phyloP scores from a whole-genome alignment of 1,139 yeast genomes.

The Arxiozyma telluris region DNA sequence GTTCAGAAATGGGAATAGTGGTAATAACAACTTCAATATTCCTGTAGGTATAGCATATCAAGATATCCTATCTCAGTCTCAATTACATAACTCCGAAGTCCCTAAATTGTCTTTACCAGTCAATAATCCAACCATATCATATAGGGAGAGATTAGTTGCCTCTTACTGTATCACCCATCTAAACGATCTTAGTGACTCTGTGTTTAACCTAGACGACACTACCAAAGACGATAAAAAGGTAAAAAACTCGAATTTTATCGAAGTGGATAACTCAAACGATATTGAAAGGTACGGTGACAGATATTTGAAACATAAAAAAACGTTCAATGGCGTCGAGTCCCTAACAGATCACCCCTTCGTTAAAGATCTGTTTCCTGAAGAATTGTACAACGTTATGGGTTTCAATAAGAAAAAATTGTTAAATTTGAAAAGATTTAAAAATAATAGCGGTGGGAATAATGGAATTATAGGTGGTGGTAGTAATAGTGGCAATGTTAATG shows the following conservation, averaged over 20 bases:
- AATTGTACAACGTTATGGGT: conserved; percentile 69
- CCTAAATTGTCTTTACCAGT: conserved; percentile 49
- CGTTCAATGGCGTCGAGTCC: conserved; percentile 38
- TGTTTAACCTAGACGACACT: conserved; percentile 62
- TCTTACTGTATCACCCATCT: conserved; percentile 54
- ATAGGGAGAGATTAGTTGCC: conserved; percentile 50
- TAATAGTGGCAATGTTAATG: not conserved
- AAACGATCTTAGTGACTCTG: conserved; percentile 58
- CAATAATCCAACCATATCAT: conserved; percentile 48
- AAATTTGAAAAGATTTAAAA: conserved; percentile 41
- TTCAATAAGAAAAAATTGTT: conserved; percentile 49
- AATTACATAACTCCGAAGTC: conserved; percentile 24
- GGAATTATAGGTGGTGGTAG: not conserved
- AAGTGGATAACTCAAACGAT: conserved; percentile 24
- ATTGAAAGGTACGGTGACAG: conserved; percentile 67
- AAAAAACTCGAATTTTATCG: conserved; percentile 20
- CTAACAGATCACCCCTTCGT: conserved; percentile 71
- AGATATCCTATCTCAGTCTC: conserved; percentile 37
- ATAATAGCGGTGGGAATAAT: conserved; percentile 6
- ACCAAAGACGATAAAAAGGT: conserved; percentile 1
- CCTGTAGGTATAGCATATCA: conserved; percentile 66
- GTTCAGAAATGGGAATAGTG: conserved; percentile 25
- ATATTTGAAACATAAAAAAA: conserved; percentile 58
- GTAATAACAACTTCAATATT: conserved; percentile 31
- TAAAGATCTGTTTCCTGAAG: conserved; percentile 66